phyloP scores from a whole-genome alignment of 345 rosid species.

The Stellera chamaejasme region DNA sequence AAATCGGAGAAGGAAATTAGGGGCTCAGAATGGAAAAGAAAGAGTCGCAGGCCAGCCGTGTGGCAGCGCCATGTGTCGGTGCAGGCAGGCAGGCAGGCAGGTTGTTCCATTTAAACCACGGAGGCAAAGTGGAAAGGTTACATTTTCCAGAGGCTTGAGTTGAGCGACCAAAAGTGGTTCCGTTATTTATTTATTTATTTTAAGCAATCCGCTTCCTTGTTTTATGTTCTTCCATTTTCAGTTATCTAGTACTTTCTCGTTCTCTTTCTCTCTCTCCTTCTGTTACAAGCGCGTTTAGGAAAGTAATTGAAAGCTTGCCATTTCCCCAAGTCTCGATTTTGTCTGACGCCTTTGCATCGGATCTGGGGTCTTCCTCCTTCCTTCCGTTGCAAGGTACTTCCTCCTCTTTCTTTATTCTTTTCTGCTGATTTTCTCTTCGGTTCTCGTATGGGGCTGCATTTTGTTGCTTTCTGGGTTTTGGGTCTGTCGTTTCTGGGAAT shows the following conservation, averaged over 20 bases:
- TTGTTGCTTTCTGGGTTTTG: too few relatives aligned
- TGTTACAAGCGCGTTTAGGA: background rate
- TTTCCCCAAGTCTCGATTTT: background rate
- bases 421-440: background rate
- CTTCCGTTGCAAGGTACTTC: conserved; percentile 4
- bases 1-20: too few relatives aligned
- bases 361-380: background rate
- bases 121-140: too few relatives aligned
- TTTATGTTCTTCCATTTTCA: conserved; percentile 1
- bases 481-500: too few relatives aligned
- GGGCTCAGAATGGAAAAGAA: too few relatives aligned
- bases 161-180: background rate
- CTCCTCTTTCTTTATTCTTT: background rate
- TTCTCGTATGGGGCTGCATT: too few relatives aligned
- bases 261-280: background rate
- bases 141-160: too few relatives aligned
- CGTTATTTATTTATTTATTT: background rate
- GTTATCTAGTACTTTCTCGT: conserved; percentile 1
- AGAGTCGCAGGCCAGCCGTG: too few relatives aligned
- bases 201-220: too few relatives aligned
- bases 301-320: too few relatives aligned
- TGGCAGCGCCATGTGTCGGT: too few relatives aligned
- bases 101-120: background rate
- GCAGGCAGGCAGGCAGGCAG: too few relatives aligned
- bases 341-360: background rate